These are phyloP conservation scores for Zhuliangozyma blackwelliae DNA, from an alignment of 1,139 yeast genomes.

Conservation along the genomic window DNA sequence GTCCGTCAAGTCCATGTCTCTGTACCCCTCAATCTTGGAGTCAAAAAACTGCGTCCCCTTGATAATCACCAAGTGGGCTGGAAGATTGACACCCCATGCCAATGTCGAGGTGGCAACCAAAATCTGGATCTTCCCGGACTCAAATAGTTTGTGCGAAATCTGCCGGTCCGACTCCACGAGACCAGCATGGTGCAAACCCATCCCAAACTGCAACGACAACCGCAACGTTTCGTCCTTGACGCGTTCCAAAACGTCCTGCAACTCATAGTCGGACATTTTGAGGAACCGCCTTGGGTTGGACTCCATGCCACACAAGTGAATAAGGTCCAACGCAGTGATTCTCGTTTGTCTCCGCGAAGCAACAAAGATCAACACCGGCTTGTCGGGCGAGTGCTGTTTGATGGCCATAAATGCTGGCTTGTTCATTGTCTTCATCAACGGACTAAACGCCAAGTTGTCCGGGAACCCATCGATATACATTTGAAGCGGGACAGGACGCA, in stretches of 20 bases:
- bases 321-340: conserved; percentile 87
- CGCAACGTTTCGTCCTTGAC: conserved; percentile 89
- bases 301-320: conserved; percentile 92
- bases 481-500: conserved; percentile 94
- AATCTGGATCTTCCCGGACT: conserved; percentile 80
- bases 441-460: conserved; percentile 89
- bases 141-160: conserved; percentile 82
- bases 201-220: conserved; percentile 86
- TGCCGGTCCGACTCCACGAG: conserved; percentile 85
- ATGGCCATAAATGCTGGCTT: conserved; percentile 97
- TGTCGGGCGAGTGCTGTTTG: conserved; percentile 87
- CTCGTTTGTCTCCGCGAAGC: conserved; percentile 97
- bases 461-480: conserved; percentile 98
- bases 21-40: conserved; percentile 72
- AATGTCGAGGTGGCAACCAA: conserved; percentile 91
- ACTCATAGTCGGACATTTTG: conserved; percentile 71
- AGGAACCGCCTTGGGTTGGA: conserved; percentile 86
- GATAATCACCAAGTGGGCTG: conserved; percentile 89
- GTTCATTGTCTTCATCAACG: conserved; percentile 97
- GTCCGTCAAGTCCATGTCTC: conserved; percentile 91
- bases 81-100: conserved; percentile 97
- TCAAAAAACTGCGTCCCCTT: conserved; percentile 92
- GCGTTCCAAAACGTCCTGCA: conserved; percentile 53
- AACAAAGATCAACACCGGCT: conserved; percentile 92
- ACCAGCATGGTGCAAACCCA: conserved; percentile 98